Evolutionary conservation across 352 stramenopile species (phyloP).

Genomic region (Plasmopara viticola): DNA sequence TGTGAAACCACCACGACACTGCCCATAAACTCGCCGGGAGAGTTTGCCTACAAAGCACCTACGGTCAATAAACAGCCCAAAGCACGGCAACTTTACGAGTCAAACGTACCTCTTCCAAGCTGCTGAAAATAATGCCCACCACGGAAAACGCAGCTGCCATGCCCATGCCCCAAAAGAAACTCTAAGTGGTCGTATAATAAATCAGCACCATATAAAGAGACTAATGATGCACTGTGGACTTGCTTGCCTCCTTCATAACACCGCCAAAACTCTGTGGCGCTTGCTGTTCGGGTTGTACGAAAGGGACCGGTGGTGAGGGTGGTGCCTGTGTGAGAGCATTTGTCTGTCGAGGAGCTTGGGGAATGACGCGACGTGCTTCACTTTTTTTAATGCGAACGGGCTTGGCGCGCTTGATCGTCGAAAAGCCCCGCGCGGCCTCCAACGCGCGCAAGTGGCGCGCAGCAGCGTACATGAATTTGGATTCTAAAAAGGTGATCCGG

Average conservation of each 20-base stretch:
- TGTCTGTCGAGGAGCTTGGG: constrained; percentile 35
- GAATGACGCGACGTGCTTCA: constrained; percentile 47
- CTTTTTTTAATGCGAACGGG: constrained; percentile 68
- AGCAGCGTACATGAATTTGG: too few species aligned
- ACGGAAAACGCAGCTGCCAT: constrained; percentile 74
- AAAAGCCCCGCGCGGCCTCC: constrained; percentile 24
- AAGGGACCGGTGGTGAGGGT: constrained; percentile 22
- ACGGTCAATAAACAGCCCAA: neutral
- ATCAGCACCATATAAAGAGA: neutral
- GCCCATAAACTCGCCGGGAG: constrained; percentile 16
- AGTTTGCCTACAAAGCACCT: constrained; percentile 14
- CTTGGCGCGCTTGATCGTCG: constrained; percentile 44
- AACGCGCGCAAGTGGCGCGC: too few species aligned
- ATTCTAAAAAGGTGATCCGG: too few species aligned
- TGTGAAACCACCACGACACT: constrained; percentile 22
- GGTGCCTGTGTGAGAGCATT: constrained; percentile 37
- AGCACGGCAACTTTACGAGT: neutral
- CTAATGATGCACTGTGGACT: neutral
- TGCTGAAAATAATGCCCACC: constrained; percentile 57
- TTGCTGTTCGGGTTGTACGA: constrained; percentile 37
- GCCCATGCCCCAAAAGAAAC: constrained; percentile 71
- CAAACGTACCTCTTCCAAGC: constrained; percentile 52
- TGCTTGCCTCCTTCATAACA: constrained; percentile 53
- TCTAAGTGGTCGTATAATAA: constrained; percentile 26
- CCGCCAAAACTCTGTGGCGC: constrained; percentile 50